Base-by-base conservation (phyloP, 768 basidiomycete species). In the Termitomyces sp. region DNA sequence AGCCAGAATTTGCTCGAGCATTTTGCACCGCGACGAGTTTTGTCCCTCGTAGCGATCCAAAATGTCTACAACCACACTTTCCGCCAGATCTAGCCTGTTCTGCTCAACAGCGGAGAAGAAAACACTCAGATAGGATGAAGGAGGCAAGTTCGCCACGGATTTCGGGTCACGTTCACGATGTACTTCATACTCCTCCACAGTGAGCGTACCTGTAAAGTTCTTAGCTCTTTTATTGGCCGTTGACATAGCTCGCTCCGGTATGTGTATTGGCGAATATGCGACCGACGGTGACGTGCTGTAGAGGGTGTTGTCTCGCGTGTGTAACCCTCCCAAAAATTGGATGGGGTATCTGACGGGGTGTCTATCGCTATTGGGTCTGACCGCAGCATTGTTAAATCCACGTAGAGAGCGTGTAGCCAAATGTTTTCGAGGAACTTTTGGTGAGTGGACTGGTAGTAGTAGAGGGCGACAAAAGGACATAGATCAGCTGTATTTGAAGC, bases 381-480 rank as follows among this genome's bases (percentile, higher is more conserved):
- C 23, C 8, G 53, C 19, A 38, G 46, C 56, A 67, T 67, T 48
- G 62, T 59, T 56, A 61, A 62, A 45, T 60, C 52, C 44, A 66
- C 66, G 29, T 53, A 66, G 44, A 58, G 62, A 58, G 64, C 64
- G 64, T 63, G 49, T 59, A 38, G 54, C 53, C 47, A 62, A 54
- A 49, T 54, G 59, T 56, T 56, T 62, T 40, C 32, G 37, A 58
- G 49, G 47, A 59, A 68, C 57, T 63, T 69, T 73, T 54, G 66
- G 68, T 64, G 73, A 67, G 71, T 75, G 73, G 71, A 75, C 74
- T 80, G 75, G 75, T 63, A 75, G 73, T 66, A 80, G 70, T 72
- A 78, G 71, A 74, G 73, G 79, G 73, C 83, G 85, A 79, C 86
- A 85, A 82, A 83, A 77, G 75, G 79, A 86, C 86, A 88, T 88